phyloP scores from a whole-genome alignment of 2,329 filamentous ascomycete species.

The Phaeosphaeriaceae sp. region DNA sequence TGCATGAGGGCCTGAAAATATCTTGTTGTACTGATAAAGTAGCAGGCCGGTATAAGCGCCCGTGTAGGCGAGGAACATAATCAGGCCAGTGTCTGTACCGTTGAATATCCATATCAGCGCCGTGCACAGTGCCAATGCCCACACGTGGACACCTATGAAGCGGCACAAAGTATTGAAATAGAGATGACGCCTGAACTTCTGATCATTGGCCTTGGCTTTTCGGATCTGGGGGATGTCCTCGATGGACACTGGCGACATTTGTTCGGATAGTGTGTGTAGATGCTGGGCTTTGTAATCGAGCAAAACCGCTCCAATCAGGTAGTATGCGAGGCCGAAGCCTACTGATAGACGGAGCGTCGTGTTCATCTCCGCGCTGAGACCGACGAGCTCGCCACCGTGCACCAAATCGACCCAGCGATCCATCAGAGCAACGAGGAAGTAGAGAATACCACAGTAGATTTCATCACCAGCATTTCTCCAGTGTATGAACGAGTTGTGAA shows the following conservation, averaged over 20 bases:
- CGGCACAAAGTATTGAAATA: slow-evolving; percentile 60
- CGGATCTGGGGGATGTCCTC: slow-evolving; percentile 53
- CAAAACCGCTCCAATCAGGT: slow-evolving; percentile 63
- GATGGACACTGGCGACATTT: slow-evolving; percentile 51
- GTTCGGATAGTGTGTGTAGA: slow-evolving; percentile 55
- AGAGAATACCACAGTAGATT: slow-evolving; percentile 61
- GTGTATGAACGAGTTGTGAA: slow-evolving; percentile 65
- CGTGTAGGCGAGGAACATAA: slow-evolving; percentile 60
- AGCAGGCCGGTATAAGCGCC: slow-evolving; percentile 60
- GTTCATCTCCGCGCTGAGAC: slow-evolving; percentile 44
- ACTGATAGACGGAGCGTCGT: slow-evolving; percentile 55
- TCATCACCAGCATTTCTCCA: slow-evolving; percentile 65
- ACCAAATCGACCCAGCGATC: slow-evolving; percentile 63
- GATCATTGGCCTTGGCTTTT: slow-evolving; percentile 54
- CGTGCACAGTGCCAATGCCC: slow-evolving; percentile 59
- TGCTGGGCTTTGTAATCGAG: slow-evolving; percentile 63
- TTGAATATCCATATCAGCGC: slow-evolving; percentile 63
- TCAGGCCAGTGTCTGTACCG: slow-evolving; percentile 48
- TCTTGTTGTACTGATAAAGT: slow-evolving; percentile 59
- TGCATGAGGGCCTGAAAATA: slow-evolving; percentile 59
- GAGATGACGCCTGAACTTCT: slow-evolving; percentile 55
- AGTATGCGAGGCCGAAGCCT: slow-evolving; percentile 65
- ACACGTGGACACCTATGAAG: slow-evolving; percentile 60
- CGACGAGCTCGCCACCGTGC: slow-evolving; percentile 52
- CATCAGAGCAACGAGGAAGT: slow-evolving; percentile 62